Percentiles rank a stretch among this genome's conserved stretches.
Evolutionary conservation across 208 protist species (phyloP).

Genomic region (Novymonas esmeraldas): DNA sequence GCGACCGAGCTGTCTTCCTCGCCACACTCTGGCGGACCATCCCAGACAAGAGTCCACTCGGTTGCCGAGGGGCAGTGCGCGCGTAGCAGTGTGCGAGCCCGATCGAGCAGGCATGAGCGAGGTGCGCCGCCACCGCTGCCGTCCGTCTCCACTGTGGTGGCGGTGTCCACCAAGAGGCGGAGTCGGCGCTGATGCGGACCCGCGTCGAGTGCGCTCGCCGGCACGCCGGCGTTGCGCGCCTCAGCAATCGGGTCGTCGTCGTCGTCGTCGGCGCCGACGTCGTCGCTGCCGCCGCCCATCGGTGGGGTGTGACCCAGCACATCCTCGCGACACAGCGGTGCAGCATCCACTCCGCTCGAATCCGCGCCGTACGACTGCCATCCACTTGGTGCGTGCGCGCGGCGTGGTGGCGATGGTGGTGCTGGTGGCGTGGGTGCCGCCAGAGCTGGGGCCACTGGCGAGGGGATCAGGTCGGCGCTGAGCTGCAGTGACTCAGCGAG

Average conservation of each 20-base stretch:
- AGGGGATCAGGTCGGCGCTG: slow-evolving; percentile 30
- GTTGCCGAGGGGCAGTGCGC: neutral
- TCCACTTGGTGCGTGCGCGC: neutral
- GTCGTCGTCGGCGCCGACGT: neutral
- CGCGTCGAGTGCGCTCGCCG: neutral
- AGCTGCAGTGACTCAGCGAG: neutral
- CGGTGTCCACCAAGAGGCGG: neutral
- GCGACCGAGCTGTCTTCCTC: neutral
- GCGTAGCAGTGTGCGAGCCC: neutral
- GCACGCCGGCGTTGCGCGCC: neutral
- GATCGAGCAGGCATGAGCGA: neutral
- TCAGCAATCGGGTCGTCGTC: neutral
- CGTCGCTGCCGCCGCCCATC: neutral
- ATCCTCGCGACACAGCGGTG: slow-evolving; percentile 4
- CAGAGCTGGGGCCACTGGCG: neutral
- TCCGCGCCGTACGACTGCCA: neutral
- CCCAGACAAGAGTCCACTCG: neutral
- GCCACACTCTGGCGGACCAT: neutral
- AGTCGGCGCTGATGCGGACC: neutral
- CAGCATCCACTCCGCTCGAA: neutral
- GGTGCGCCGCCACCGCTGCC: no score
- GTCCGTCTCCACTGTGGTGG: neutral
- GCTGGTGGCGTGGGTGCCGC: neutral
- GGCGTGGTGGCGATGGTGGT: neutral
- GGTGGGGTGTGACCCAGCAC: slow-evolving; percentile 9